Evolutionary conservation across 176 grass and related monocot species (phyloP), one percentile per base, ranked within the genome.

Genomic region (Zea luxurians): DNA sequence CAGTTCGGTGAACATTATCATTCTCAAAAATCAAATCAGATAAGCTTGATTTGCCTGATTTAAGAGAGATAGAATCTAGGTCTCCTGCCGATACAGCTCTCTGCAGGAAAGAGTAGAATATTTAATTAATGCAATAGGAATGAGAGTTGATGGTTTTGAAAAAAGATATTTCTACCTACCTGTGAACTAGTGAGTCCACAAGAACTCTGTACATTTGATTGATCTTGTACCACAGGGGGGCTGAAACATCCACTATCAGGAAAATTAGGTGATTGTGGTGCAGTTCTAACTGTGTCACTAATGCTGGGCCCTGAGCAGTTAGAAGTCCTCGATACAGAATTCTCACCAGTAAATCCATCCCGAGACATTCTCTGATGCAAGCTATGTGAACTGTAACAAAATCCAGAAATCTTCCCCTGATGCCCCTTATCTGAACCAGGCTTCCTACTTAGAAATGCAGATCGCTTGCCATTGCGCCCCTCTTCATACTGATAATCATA

Each of bases 401-500:
- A 92, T 58, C 70, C 86, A 84, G 87, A 85, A 48, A 92, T 81
- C 74, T 97, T 97, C 38, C 87, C 89, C 42, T 92, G 80, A 47
- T 66, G 78, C 16, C 89, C 91, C 38, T 77, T 74, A 76, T 97
- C 91, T 86, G 94, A 97, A 70, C 91, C 91, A 89, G 91, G 89
- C 77, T 88, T 94, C 83, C 89, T 97, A 86, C 76, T 92, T 48
- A 97, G 65, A 72, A 80, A 77, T 21, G 62, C 77, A 37, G 86
- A 73, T 71, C 90, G 85, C 73, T 90, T 92, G 35, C 94, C 91
- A 67, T 48, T 72, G 54, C 8, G 46, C 74, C 77, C 89, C 85
- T 97, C 94, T 94, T 97, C 91, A 70, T 92, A 94, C 62, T 94
- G 89, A 64, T 86, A 69, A 57, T 94, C 94, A 74, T 94, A 88